Conservation (phyloP, 805 yeast genomes). For the Ogataea nonfermentans region DNA sequence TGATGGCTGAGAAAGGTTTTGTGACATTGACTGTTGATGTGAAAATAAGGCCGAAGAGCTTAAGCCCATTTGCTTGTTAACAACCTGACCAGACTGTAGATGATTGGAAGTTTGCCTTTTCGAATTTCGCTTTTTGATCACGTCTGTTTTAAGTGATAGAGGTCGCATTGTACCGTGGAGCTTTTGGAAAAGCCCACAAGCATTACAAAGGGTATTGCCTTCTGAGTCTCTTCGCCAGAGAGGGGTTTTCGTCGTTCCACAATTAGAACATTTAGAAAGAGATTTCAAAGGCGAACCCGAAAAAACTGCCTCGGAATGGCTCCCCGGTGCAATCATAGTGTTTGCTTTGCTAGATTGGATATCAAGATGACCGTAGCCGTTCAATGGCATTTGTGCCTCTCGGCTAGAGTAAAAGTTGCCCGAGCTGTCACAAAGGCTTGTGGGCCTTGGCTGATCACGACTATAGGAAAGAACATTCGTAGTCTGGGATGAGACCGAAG, state of each 20-base stretch:
- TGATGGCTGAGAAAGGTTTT: not conserved
- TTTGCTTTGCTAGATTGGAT: too few relatives aligned
- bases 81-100: constrained; percentile 5
- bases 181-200: constrained; percentile 60
- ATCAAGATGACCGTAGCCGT: too few relatives aligned
- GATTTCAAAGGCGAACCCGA: constrained; percentile 10
- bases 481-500: constrained; percentile 25
- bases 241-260: constrained; percentile 60
- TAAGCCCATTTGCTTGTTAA: constrained; percentile 2
- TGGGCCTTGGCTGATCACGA: not conserved
- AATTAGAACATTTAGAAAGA: constrained; percentile 49
- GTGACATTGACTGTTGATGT: not conserved
- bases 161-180: constrained; percentile 64
- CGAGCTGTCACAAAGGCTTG: too few relatives aligned
- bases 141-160: constrained; percentile 53
- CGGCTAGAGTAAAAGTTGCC: too few relatives aligned
- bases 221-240: constrained; percentile 59
- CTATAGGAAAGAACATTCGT: constrained; percentile 21
- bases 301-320: not conserved
- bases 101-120: constrained; percentile 34
- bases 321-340: too few relatives aligned
- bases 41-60: not conserved
- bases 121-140: constrained; percentile 55
- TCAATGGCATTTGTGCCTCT: too few relatives aligned
- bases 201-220: constrained; percentile 62